Percentiles rank a stretch among this genome's conserved stretches.
These are phyloP conservation scores for Climacium dendroides DNA, from an alignment of 225 moss, liverwort and hornwort species.

Conservation along the genomic window DNA sequence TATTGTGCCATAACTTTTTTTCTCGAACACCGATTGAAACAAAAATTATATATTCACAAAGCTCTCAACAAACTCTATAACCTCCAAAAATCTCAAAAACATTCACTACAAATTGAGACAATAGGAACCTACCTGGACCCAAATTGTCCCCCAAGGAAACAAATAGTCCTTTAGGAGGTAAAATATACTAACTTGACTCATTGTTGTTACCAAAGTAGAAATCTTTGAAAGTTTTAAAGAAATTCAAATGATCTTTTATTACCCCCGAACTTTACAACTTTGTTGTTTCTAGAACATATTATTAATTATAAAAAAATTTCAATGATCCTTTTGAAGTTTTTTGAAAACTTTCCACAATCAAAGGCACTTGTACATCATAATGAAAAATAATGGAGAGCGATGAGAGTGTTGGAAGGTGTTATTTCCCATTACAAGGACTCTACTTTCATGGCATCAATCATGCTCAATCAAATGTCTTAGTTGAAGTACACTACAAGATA, in stretches of 20 bases:
- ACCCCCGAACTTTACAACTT: accelerated
- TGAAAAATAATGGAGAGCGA: background rate
- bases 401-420: background rate
- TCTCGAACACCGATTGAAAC: too few relatives aligned
- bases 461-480: background rate
- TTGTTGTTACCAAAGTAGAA: background rate
- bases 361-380: background rate
- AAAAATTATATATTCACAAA: too few relatives aligned
- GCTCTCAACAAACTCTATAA: too few relatives aligned
- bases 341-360: background rate
- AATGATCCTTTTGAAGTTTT: background rate
- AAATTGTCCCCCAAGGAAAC: too few relatives aligned
- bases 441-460: background rate
- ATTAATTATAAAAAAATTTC: background rate
- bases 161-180: too few relatives aligned
- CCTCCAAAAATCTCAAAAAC: too few relatives aligned
- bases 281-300: background rate
- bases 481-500: background rate
- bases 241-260: background rate
- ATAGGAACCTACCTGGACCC: too few relatives aligned
- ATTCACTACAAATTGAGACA: too few relatives aligned
- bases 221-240: background rate
- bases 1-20: too few relatives aligned
- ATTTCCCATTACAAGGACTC: background rate
- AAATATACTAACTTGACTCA: background rate